phyloP scores from a whole-genome alignment of 1,284 basidiomycete species.

The Neotropicomus parvogracilis region DNA sequence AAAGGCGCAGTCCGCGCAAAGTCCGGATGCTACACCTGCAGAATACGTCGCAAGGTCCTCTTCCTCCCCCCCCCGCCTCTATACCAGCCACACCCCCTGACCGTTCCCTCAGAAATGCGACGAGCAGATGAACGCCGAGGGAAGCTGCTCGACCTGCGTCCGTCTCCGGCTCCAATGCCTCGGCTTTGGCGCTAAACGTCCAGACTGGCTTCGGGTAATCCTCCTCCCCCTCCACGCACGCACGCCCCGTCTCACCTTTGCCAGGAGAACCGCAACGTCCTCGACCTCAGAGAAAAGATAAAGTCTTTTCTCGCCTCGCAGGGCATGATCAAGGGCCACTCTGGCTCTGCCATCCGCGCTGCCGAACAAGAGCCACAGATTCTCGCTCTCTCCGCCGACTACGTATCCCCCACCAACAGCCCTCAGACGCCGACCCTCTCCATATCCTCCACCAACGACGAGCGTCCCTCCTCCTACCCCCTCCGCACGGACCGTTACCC shows the following conservation, averaged over 20 bases:
- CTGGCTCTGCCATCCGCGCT: slow-evolving; percentile 57
- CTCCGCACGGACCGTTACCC: slow-evolving; percentile 39
- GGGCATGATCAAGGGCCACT: slow-evolving; percentile 83
- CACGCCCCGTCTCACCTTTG: slow-evolving; percentile 14
- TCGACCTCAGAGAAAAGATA: slow-evolving; percentile 68
- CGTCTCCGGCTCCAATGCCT: slow-evolving; percentile 81
- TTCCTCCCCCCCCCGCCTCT: slow-evolving; percentile 10
- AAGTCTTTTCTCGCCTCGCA: slow-evolving; percentile 72
- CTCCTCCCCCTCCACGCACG: not conserved
- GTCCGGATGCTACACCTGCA: slow-evolving; percentile 81
- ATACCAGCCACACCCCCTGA: slow-evolving; percentile 2
- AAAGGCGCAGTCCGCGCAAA: slow-evolving; percentile 78
- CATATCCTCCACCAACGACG: slow-evolving; percentile 42
- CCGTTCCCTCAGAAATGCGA: slow-evolving; percentile 68
- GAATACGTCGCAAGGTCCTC: slow-evolving; percentile 72
- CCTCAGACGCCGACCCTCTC: slow-evolving; percentile 53
- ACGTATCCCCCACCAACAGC: slow-evolving; percentile 46
- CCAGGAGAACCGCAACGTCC: slow-evolving; percentile 67
- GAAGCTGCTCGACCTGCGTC: slow-evolving; percentile 69
- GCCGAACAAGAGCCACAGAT: slow-evolving; percentile 52
- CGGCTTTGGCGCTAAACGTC: slow-evolving; percentile 78
- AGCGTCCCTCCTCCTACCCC: slow-evolving; percentile 41
- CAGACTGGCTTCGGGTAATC: slow-evolving; percentile 77
- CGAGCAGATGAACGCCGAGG: slow-evolving; percentile 58
- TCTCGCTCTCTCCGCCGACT: slow-evolving; percentile 50